Percentiles rank a stretch among this genome's conserved stretches.
These are phyloP conservation scores for Elsinoe necatrix DNA, from an alignment of 2,329 filamentous ascomycete species.

Conservation along the genomic window DNA sequence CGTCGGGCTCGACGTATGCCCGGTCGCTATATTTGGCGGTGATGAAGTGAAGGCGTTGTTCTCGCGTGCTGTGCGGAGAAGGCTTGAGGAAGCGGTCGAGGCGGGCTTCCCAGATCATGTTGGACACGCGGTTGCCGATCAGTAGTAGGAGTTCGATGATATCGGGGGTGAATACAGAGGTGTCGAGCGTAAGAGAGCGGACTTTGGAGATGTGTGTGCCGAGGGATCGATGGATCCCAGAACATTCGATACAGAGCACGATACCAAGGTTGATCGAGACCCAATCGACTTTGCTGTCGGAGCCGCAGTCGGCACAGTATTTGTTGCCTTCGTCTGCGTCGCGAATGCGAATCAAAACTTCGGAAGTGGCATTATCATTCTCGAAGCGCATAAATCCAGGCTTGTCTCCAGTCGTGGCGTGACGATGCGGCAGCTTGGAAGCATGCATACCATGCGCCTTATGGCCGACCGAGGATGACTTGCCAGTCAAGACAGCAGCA, in stretches of 20 bases:
- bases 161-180: slow-evolving; percentile 91
- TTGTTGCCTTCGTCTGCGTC: slow-evolving; percentile 88
- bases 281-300: slow-evolving; percentile 91
- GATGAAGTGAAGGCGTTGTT: slow-evolving; percentile 90
- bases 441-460: slow-evolving; percentile 28
- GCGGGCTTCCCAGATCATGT: slow-evolving; percentile 90
- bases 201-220: slow-evolving; percentile 85
- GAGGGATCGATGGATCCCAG: slow-evolving; percentile 89
- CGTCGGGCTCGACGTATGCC: slow-evolving; percentile 67
- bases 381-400: slow-evolving; percentile 65
- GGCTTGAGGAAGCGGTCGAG: slow-evolving; percentile 70
- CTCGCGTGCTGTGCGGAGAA: slow-evolving; percentile 66
- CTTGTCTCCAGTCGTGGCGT: slow-evolving; percentile 84
- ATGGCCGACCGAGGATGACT: slow-evolving; percentile 64
- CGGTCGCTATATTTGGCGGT: slow-evolving; percentile 88
- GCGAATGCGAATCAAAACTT: slow-evolving; percentile 76
- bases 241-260: slow-evolving; percentile 94
- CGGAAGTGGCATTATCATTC: slow-evolving; percentile 67
- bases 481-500: slow-evolving; percentile 84
- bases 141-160: slow-evolving; percentile 89
- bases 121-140: slow-evolving; percentile 88
- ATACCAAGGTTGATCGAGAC: slow-evolving; percentile 97
- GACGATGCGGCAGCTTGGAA: slow-evolving; percentile 59
- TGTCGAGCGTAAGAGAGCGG: slow-evolving; percentile 87
- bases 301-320: slow-evolving; percentile 90